phyloP scores from a whole-genome alignment of 2,329 filamentous ascomycete species.

The Penicillium psychrosexuale region DNA sequence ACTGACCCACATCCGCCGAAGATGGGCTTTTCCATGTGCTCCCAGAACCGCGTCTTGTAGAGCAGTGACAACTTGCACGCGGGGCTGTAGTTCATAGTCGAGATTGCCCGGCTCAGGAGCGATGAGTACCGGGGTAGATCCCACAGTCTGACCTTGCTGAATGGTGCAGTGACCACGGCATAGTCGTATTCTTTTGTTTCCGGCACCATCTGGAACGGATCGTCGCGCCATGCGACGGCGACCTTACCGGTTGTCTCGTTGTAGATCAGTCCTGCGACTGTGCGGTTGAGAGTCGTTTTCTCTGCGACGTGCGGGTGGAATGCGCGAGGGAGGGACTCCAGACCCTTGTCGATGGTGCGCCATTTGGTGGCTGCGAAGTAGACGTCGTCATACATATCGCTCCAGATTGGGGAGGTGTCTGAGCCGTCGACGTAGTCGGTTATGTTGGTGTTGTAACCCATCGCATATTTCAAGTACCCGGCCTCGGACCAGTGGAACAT shows the following conservation, averaged over 20 bases:
- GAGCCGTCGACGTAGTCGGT: conserved; percentile 53
- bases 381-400: conserved; percentile 53
- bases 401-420: conserved; percentile 48
- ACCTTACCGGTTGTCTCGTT: conserved; percentile 53
- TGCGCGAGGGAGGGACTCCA: conserved; percentile 58
- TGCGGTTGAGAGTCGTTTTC: conserved; percentile 55
- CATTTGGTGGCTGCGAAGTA: conserved; percentile 61
- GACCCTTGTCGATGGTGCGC: conserved; percentile 63
- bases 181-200: conserved; percentile 61
- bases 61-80: conserved; percentile 62
- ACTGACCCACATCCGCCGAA: conserved; percentile 52
- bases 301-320: conserved; percentile 62
- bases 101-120: conserved; percentile 50
- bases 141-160: conserved; percentile 63
- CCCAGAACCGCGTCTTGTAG: conserved; percentile 64
- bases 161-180: conserved; percentile 62
- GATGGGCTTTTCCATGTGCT: conserved; percentile 55
- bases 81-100: conserved; percentile 49
- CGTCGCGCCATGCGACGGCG: conserved; percentile 55
- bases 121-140: conserved; percentile 54
- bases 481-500: conserved; percentile 65
- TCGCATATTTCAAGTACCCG: conserved; percentile 58
- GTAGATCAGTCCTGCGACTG: conserved; percentile 57
- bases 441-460: conserved; percentile 54
- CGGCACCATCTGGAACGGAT: conserved; percentile 39